These are phyloP conservation scores for Globisporangium irregulare DNA, from an alignment of 352 stramenopile species.

Conservation along the genomic window DNA sequence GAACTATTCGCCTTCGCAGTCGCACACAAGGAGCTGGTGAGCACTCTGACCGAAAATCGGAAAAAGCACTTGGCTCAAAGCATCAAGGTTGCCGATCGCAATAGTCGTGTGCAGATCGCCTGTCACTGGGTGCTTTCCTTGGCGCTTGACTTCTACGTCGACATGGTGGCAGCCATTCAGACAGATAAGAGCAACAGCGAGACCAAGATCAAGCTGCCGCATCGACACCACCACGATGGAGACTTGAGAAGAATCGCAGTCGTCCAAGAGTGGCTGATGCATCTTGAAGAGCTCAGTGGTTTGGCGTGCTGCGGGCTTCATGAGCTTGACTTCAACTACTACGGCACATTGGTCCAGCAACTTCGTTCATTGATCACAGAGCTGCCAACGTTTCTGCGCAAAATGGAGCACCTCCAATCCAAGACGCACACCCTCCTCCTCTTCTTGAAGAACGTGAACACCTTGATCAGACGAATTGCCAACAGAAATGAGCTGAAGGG, in stretches of 20 bases:
- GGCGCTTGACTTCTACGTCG: slow-evolving; percentile 37
- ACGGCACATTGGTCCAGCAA: slow-evolving; percentile 27
- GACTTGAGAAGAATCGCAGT: not conserved
- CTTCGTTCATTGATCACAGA: slow-evolving; percentile 30
- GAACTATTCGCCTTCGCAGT: slow-evolving; percentile 27
- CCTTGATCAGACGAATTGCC: slow-evolving; percentile 31
- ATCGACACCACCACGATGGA: not conserved
- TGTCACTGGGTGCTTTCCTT: slow-evolving; percentile 38
- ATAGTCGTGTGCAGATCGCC: slow-evolving; percentile 27
- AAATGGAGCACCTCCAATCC: slow-evolving; percentile 36
- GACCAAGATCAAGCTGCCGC: not conserved
- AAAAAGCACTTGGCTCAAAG: slow-evolving; percentile 34
- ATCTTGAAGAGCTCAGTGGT: slow-evolving; percentile 39
- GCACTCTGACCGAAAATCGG: slow-evolving; percentile 33
- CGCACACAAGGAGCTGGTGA: slow-evolving; percentile 27
- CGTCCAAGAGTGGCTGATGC: slow-evolving; percentile 30
- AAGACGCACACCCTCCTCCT: slow-evolving; percentile 28
- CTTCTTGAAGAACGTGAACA: slow-evolving; percentile 45
- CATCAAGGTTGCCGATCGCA: slow-evolving; percentile 30
- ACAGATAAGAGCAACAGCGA: slow-evolving; percentile 6
- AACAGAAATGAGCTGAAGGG: slow-evolving; percentile 49
- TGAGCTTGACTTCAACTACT: slow-evolving; percentile 38
- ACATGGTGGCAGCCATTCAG: slow-evolving; percentile 18
- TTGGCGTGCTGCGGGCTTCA: slow-evolving; percentile 40
- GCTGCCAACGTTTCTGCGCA: slow-evolving; percentile 35